phyloP scores from a whole-genome alignment of 176 grass and related monocot genomes.

The Tillandsia fasciculata region DNA sequence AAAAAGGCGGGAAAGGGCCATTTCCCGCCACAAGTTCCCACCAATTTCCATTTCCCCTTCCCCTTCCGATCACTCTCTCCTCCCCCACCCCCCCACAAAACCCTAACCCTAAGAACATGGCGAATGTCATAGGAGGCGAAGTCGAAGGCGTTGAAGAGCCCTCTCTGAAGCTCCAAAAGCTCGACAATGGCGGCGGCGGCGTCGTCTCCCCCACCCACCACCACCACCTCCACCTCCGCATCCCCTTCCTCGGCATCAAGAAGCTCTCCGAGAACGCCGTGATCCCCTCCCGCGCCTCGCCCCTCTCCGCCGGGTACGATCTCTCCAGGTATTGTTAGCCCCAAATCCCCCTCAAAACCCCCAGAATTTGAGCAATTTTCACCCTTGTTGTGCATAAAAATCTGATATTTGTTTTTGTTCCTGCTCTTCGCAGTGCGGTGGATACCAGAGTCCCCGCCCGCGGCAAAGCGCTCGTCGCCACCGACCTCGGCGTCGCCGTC shows the following conservation, averaged over 20 bases:
- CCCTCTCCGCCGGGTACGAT: conserved; percentile 77
- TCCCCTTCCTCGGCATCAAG: conserved; percentile 60
- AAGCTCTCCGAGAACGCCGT: conserved; percentile 69
- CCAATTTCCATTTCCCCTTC: neutral
- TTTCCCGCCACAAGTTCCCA: too few species aligned
- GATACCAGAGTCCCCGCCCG: conserved; percentile 48
- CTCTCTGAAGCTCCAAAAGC: conserved; percentile 40
- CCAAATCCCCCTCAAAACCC: too few species aligned
- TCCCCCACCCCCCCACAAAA: neutral
- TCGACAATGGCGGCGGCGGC: conserved; percentile 2
- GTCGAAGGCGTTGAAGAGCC: conserved; percentile 36
- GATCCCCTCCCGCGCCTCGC: conserved; percentile 60
- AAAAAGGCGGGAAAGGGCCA: too few species aligned
- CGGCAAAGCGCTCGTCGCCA: conserved; percentile 68
- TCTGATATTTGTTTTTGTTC: neutral
- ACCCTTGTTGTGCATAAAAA: neutral
- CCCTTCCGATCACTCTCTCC: neutral
- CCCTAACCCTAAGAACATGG: neutral
- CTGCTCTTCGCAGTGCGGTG: conserved; percentile 29
- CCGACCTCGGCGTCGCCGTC: conserved; percentile 70
- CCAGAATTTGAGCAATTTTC: neutral
- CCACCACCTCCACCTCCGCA: neutral
- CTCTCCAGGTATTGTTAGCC: conserved; percentile 55
- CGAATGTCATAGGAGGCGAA: conserved; percentile 17
- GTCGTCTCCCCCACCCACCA: neutral